Evolutionary conservation across 192 early-diverging fungal species (phyloP), one percentile per base, ranked within the genome.

Genomic region (Coemansia sp.): DNA sequence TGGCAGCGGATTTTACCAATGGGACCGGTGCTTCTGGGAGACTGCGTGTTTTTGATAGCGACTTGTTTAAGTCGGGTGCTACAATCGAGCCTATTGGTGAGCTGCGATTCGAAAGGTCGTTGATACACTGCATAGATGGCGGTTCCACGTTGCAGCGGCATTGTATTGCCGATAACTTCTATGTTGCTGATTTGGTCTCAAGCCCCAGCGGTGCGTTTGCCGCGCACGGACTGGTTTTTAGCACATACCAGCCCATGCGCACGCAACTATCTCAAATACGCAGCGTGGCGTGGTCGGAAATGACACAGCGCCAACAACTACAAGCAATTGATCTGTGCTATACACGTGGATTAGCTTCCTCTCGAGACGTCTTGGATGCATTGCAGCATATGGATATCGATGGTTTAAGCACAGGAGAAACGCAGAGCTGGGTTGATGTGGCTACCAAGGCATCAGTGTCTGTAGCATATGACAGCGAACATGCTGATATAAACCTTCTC

Each of bases 41-140:
- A 16, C 28, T 55, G 15, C 13, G 53, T 7, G 11, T 11, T 14
- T 55, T 55, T 44, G 53, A 55, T 42, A n/a, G 33, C 10, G 16
- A 28, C 14, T 12, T 44, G 14, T 42, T 19, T 43, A n/a, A 2
- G 6, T 3, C 30, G 30, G 30, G 30, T 7, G 0, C 28, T 12
- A 31, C 41, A 28, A 20, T n/a, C 11, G 18, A n/a, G 13, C 23
- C 15, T 3, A 31, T 41, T 4, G 41, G 42, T 12, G 41, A 44
- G 3, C 43, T 55, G 28, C n/a, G 30, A 11, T 44, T 44, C 31
- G 53, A 41, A 1, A n/a, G 41, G 26, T 44, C 21, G n/a, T 15
- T 55, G 20, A 18, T 55, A 30, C 2, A 23, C 19, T 1, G 3
- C 6, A 31, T 31, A 6, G 20, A 26, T 15, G 41, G 3, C 28